Evolutionary conservation across 805 yeast species (phyloP).

Genomic region (Clavispora carvajalis): DNA sequence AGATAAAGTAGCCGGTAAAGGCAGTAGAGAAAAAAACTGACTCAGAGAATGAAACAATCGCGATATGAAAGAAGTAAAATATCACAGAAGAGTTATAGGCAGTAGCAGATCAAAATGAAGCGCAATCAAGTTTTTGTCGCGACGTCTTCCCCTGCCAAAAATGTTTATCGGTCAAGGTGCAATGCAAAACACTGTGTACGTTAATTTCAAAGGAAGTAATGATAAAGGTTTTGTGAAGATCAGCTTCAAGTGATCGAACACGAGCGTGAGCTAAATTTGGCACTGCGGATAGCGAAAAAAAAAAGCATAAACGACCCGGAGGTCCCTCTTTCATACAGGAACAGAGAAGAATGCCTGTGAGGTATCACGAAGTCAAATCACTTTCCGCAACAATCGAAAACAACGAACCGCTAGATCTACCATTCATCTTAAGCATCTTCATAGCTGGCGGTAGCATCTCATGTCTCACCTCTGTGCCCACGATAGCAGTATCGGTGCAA

Average conservation of each 20-base stretch:
- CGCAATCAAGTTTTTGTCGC: neutral
- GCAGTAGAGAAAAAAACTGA: neutral
- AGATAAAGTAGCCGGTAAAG: no score
- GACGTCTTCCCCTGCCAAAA: neutral
- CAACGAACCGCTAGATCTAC: no score
- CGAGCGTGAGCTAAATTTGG: neutral
- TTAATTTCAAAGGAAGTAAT: no score
- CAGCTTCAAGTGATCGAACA: no score
- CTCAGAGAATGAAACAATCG: neutral
- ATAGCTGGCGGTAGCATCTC: no score
- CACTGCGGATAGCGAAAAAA: neutral
- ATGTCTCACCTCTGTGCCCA: no score
- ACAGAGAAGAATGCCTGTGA: slow-evolving; percentile 2
- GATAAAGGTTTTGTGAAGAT: no score
- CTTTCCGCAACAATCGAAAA: no score
- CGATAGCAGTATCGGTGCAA: no score
- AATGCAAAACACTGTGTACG: neutral
- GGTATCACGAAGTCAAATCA: no score
- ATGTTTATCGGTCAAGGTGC: neutral
- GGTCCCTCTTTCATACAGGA: neutral
- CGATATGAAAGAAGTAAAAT: neutral
- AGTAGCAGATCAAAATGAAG: neutral
- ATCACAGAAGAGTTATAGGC: neutral
- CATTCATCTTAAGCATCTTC: no score
- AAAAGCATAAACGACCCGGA: neutral